Conservation (phyloP, 306 rosid genomes). For the Morella rubra region DNA sequence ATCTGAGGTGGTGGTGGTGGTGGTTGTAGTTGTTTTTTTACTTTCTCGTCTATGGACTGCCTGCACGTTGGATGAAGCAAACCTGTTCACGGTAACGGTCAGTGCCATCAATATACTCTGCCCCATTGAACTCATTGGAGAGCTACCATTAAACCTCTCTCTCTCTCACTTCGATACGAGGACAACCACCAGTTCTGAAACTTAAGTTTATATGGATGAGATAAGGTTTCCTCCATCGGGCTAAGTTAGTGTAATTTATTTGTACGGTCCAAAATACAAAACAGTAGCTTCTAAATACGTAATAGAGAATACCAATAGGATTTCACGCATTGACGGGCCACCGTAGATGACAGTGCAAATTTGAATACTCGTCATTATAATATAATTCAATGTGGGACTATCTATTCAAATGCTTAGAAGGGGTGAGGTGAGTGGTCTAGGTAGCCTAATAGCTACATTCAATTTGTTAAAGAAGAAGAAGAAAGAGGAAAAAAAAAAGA, state of each 20-base stretch:
- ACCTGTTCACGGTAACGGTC: conserved; percentile 72
- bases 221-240: conserved; percentile 22
- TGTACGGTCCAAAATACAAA: too few species aligned
- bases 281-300: too few species aligned
- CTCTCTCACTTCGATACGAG: conserved; percentile 3
- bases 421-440: too few species aligned
- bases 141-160: conserved; percentile 13
- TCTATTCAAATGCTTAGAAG: too few species aligned
- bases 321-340: too few species aligned
- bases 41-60: conserved; percentile 51
- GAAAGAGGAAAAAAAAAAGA: too few species aligned
- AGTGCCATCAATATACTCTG: conserved; percentile 83
- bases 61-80: conserved; percentile 71
- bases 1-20: conserved; percentile 19
- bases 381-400: too few species aligned
- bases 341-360: too few species aligned
- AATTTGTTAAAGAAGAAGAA: too few species aligned
- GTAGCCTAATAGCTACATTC: too few species aligned
- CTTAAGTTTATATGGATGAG: conserved; percentile 26
- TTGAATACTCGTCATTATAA: too few species aligned
- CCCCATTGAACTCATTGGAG: conserved; percentile 65
- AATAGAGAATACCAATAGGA: too few species aligned
- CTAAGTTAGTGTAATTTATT: background rate
- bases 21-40: conserved; percentile 16
- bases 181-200: conserved; percentile 36